phyloP scores from a whole-genome alignment of 768 basidiomycete genomes.

The Leccinum ochraceum region DNA sequence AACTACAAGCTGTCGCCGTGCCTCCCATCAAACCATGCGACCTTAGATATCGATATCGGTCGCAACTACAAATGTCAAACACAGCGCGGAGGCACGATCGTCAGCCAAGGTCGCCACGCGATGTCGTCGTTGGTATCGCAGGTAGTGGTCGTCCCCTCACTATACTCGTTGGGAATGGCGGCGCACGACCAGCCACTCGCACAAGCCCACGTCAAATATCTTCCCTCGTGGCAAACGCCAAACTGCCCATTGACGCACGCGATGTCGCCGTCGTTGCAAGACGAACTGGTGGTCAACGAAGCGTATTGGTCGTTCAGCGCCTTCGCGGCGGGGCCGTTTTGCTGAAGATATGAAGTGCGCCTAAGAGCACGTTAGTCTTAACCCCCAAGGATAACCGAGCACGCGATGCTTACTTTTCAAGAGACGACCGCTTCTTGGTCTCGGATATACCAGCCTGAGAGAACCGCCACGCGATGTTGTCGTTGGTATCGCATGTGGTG shows the following conservation, averaged over 20 bases:
- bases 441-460: conserved; percentile 16
- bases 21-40: conserved; percentile 6
- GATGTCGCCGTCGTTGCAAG: conserved; percentile 18
- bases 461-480: conserved; percentile 13
- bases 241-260: conserved; percentile 25
- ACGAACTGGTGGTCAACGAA: conserved; percentile 14
- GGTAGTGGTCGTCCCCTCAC: conserved; percentile 19
- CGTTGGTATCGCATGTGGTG: conserved; percentile 19
- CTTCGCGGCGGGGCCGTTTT: conserved; percentile 28
- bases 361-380: conserved; percentile 5
- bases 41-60: not conserved
- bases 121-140: conserved; percentile 21
- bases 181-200: conserved; percentile 19
- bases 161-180: conserved; percentile 26
- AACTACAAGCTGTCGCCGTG: conserved; percentile 12
- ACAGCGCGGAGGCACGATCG: not conserved
- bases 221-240: conserved; percentile 16
- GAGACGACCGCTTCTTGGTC: conserved; percentile 11
- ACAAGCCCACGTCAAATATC: conserved; percentile 17
- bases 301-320: conserved; percentile 26
- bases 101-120: conserved; percentile 4
- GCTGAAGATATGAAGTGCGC: conserved; percentile 21
- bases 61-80: not conserved
- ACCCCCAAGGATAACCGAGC: not conserved
- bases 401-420: not conserved